Evolutionary conservation across 495 filamentous ascomycete species (phyloP).

Genomic region (Barbatosphaeria neglecta): DNA sequence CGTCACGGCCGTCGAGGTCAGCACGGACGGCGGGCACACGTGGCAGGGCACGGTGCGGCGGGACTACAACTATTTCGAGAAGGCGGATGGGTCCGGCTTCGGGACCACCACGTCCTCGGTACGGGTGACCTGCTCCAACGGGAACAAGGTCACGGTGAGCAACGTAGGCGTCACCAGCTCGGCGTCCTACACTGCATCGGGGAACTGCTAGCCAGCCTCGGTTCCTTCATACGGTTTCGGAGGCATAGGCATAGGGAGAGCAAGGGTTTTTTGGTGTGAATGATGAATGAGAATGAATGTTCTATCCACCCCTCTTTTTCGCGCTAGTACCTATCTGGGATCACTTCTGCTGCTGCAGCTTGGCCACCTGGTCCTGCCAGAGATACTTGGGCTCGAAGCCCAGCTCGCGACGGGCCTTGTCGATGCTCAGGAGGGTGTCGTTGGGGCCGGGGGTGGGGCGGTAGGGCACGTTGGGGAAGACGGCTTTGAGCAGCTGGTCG

Average conservation of each 20-base stretch:
- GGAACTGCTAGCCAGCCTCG: constrained; percentile 1
- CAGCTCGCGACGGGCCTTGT: not conserved
- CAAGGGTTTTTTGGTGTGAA: no score
- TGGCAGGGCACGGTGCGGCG: constrained; percentile 39
- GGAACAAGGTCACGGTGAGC: not conserved
- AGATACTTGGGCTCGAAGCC: not conserved
- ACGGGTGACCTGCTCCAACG: constrained; percentile 3
- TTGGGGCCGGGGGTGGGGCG: not conserved
- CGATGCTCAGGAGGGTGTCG: not conserved
- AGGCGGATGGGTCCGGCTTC: constrained; percentile 37
- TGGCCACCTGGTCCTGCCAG: not conserved
- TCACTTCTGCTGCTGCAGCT: no score
- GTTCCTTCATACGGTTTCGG: no score
- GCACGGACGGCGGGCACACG: constrained; percentile 40
- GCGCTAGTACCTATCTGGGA: no score
- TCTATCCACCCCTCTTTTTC: no score
- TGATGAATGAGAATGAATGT: no score
- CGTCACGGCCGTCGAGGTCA: constrained; percentile 40
- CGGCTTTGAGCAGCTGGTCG: not conserved
- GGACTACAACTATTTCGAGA: constrained; percentile 53
- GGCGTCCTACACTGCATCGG: not conserved
- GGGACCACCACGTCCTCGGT: constrained; percentile 40
- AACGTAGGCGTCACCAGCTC: not conserved
- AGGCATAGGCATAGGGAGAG: no score
- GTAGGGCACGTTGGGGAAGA: not conserved